phyloP scores from a whole-genome alignment of 331 rosid species.

The Malus hybrid region DNA sequence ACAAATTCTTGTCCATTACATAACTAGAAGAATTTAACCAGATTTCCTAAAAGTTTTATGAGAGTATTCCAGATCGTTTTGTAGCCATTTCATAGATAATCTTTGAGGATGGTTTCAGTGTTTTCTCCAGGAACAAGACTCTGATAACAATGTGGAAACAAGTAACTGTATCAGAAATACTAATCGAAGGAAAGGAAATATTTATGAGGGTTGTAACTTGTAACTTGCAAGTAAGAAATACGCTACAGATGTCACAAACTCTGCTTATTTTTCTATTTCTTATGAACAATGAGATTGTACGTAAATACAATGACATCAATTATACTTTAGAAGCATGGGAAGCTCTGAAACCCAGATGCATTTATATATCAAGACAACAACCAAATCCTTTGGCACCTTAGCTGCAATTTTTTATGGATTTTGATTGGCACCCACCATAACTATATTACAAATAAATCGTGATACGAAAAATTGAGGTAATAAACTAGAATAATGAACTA shows the following conservation, averaged over 20 bases:
- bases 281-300: constrained; percentile 8
- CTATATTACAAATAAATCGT: constrained; percentile 36
- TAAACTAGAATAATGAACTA: constrained; percentile 17
- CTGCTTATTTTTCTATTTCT: constrained; percentile 18
- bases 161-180: background rate
- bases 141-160: background rate
- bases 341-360: constrained; percentile 12
- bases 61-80: background rate
- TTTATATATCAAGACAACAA: constrained; percentile 24
- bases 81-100: background rate
- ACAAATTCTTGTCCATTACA: background rate
- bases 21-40: background rate
- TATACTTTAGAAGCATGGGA: constrained; percentile 12
- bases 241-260: constrained; percentile 8
- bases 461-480: constrained; percentile 15
- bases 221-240: background rate
- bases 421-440: constrained; percentile 23
- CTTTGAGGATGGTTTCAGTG: background rate
- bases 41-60: background rate
- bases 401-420: constrained; percentile 26
- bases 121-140: background rate
- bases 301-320: constrained; percentile 19
- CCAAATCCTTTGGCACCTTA: constrained; percentile 15
- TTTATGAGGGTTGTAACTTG: background rate
- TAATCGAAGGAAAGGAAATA: background rate